Base-by-base conservation (phyloP, 2,329 filamentous ascomycete species). In the Erysiphe pisi region DNA sequence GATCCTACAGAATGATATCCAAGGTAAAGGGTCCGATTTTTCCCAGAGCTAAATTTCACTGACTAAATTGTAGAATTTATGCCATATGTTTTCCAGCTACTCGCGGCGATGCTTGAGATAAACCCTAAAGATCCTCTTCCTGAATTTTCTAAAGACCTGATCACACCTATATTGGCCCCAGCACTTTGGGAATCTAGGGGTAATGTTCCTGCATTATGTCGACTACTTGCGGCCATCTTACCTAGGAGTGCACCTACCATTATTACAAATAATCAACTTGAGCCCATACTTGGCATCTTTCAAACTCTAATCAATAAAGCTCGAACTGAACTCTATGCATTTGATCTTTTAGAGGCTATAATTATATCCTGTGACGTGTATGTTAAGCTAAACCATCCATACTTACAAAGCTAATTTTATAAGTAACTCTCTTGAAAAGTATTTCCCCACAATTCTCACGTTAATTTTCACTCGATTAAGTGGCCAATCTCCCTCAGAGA, bases 21-120 rank as follows among this genome's bases (percentile, higher is more conserved):
- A 93, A 79, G 90, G 90, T 91, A 84, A 81, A 85, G 79, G 76
- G 11, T 25, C 14, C 16, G 31, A 31, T 40, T 12, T 7, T 65
- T 14, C 0, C 1, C 14, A 22, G 18, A 25, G 25, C 61, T 43
- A n/a, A 16, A 76, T 43, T 45, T n/a, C 36, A 45, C 82, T 85
- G 82, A 84, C 81, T 49, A 40, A 31, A 22, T 61, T 49, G 16
- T 79, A 91, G 95, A 99, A 84, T 99, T 99, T 82, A 91, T 93
- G 81, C 95, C 94, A 7, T 99, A 98, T 80, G 90, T 98, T 76
- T 97, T 99, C 86, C 95, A 99, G 82, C 88, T 99, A 52, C 92
- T 98, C 79, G 93, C 94, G 2, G 92, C 94, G 76, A 87, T 99
- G 20, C 87, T 99, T 3, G 94, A 98, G 83, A 89, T 91, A 11